These are phyloP conservation scores for Aspergillus fumigatus DNA, from an alignment of 2,329 filamentous ascomycete species.

Conservation along the genomic window DNA sequence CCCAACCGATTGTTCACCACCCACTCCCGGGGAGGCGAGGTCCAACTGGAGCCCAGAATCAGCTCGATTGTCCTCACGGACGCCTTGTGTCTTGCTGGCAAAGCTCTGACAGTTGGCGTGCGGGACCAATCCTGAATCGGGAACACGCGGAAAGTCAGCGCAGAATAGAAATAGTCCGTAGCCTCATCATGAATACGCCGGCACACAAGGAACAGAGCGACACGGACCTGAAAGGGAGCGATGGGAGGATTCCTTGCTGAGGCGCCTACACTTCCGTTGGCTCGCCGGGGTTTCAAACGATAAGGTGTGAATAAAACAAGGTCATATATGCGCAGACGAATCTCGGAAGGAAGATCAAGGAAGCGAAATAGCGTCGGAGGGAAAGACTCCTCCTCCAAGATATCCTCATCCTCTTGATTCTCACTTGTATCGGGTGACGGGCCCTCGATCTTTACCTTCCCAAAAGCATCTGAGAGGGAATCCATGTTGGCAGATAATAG, in stretches of 20 bases:
- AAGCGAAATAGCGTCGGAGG: slow-evolving; percentile 43
- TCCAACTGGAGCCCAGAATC: slow-evolving; percentile 57
- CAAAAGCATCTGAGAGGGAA: slow-evolving; percentile 19
- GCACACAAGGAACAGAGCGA: slow-evolving; percentile 39
- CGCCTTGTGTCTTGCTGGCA: slow-evolving; percentile 49
- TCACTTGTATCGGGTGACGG: slow-evolving; percentile 9
- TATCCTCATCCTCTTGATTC: slow-evolving; percentile 16
- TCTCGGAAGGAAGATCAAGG: slow-evolving; percentile 50
- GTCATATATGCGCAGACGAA: slow-evolving; percentile 48
- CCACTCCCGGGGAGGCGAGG: slow-evolving; percentile 52
- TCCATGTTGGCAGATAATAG: slow-evolving; percentile 11
- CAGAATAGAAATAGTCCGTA: slow-evolving; percentile 47
- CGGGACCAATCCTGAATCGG: slow-evolving; percentile 47
- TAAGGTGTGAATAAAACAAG: slow-evolving; percentile 39
- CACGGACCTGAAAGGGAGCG: slow-evolving; percentile 30
- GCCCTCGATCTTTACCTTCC: slow-evolving; percentile 22
- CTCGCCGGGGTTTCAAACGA: slow-evolving; percentile 22
- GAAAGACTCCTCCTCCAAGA: slow-evolving; percentile 13
- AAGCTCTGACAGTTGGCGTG: slow-evolving; percentile 43
- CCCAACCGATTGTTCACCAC: slow-evolving; percentile 47
- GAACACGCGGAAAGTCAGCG: slow-evolving; percentile 51
- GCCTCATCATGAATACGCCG: slow-evolving; percentile 49
- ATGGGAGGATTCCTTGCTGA: slow-evolving; percentile 33
- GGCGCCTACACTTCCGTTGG: slow-evolving; percentile 32
- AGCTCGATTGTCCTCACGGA: slow-evolving; percentile 52